Percentiles rank a stretch among this genome's conserved stretches.
Evolutionary conservation across 1,139 yeast genomes (phyloP).

Genomic region (Pichia terricola): DNA sequence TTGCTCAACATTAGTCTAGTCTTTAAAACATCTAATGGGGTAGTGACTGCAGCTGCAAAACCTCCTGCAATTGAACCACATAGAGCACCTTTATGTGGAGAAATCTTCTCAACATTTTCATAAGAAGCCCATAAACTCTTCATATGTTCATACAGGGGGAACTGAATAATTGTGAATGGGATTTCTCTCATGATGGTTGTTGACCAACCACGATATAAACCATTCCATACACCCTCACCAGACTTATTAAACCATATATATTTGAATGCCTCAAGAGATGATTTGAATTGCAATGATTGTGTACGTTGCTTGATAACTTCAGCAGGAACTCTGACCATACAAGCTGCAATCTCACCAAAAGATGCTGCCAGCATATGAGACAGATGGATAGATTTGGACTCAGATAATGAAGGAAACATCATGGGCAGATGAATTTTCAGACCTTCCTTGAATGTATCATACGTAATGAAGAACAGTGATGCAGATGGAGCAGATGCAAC

Average conservation of each 20-base stretch:
- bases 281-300: constrained; percentile 56
- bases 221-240: constrained; percentile 71
- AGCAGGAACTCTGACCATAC: constrained; percentile 90
- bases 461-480: constrained; percentile 78
- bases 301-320: constrained; percentile 94
- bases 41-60: constrained; percentile 85
- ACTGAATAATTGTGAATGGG: constrained; percentile 91
- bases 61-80: constrained; percentile 97
- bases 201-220: constrained; percentile 87
- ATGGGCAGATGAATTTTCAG: constrained; percentile 38
- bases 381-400: constrained; percentile 30
- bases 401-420: constrained; percentile 13
- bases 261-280: constrained; percentile 60
- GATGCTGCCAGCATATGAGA: constrained; percentile 84
- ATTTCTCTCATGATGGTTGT: constrained; percentile 90
- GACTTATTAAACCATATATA: constrained; percentile 47
- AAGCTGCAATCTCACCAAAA: constrained; percentile 85
- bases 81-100: constrained; percentile 74
- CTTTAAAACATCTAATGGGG: constrained; percentile 88
- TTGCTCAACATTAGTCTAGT: constrained; percentile 79
- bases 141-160: constrained; percentile 81
- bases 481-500: constrained; percentile 96
- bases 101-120: constrained; percentile 29
- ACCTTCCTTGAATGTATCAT: constrained; percentile 60
- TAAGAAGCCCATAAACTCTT: constrained; percentile 47